phyloP scores from a whole-genome alignment of 2,329 filamentous ascomycete genomes.

The Stemphylium beticola region DNA sequence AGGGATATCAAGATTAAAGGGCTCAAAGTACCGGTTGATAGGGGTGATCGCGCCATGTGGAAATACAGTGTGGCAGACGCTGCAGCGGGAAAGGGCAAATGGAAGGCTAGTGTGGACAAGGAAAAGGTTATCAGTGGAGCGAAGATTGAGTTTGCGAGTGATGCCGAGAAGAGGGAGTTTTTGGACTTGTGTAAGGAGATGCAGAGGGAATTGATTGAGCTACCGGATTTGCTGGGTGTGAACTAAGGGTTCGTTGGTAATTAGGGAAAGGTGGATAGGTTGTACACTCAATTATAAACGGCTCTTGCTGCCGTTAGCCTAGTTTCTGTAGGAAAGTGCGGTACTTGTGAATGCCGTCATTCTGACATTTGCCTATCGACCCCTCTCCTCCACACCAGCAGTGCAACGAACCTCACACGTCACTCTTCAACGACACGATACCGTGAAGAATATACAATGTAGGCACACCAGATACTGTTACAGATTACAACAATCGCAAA shows the following conservation, averaged over 20 bases:
- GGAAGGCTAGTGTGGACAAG: slow-evolving; percentile 32
- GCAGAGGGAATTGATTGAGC: slow-evolving; percentile 46
- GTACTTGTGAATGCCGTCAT: too few species aligned
- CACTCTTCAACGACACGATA: too few species aligned
- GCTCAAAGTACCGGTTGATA: slow-evolving; percentile 45
- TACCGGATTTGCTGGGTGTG: slow-evolving; percentile 48
- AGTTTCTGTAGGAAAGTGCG: too few species aligned
- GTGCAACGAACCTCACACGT: too few species aligned
- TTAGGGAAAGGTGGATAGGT: too few species aligned
- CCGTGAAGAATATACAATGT: too few species aligned
- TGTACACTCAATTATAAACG: too few species aligned
- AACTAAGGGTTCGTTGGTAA: slow-evolving; percentile 21
- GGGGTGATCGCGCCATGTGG: slow-evolving; percentile 16
- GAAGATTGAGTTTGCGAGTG: slow-evolving; percentile 53
- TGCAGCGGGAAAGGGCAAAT: slow-evolving; percentile 16
- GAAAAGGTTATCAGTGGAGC: slow-evolving; percentile 52
- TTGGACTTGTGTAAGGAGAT: slow-evolving; percentile 47
- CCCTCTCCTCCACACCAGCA: too few species aligned
- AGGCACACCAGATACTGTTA: too few species aligned
- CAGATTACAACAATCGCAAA: too few species aligned
- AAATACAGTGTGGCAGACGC: slow-evolving; percentile 29
- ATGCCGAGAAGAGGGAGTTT: slow-evolving; percentile 51
- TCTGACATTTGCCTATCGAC: too few species aligned
- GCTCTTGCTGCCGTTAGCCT: too few species aligned
- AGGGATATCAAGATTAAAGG: slow-evolving; percentile 53